A percentile compares a stretch with the other conserved stretches of the same genome.
Conservation (phyloP, 148 eudicot species). For the Rhododendron henanense region DNA sequence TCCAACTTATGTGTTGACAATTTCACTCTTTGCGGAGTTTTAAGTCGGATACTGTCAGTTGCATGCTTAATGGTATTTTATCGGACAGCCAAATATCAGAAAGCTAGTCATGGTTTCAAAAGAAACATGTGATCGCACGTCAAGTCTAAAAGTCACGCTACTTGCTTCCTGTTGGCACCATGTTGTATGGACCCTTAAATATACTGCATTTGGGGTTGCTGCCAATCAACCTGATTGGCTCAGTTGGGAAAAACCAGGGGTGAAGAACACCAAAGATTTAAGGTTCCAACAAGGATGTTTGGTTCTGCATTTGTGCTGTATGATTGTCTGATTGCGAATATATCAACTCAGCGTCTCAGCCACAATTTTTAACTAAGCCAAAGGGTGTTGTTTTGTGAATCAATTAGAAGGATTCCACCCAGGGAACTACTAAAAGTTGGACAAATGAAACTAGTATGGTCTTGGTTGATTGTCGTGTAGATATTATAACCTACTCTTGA, state of each 20-base stretch:
- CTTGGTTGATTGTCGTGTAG: not conserved
- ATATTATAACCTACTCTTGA: not conserved
- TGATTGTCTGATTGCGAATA: not conserved
- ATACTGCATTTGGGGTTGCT: not conserved
- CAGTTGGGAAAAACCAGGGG: not conserved
- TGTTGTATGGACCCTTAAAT: not conserved
- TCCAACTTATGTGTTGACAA: not conserved
- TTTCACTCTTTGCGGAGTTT: not conserved
- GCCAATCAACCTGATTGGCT: not conserved
- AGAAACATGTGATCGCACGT: not conserved
- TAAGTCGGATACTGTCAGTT: not conserved
- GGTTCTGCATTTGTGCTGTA: not conserved
- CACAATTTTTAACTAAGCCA: not conserved
- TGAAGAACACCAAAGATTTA: not conserved
- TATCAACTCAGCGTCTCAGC: not conserved
- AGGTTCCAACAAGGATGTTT: not conserved
- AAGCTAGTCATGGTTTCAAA: slow-evolving; percentile 9
- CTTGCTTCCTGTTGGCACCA: not conserved
- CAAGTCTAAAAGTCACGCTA: not conserved
- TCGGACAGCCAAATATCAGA: not conserved
- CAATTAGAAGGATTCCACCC: not conserved
- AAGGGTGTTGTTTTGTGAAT: not conserved
- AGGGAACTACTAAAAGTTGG: not conserved
- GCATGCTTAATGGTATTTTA: not conserved
- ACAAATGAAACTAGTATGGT: not conserved